phyloP scores from a whole-genome alignment of 805 yeast genomes.

The Candida manassasensis region DNA sequence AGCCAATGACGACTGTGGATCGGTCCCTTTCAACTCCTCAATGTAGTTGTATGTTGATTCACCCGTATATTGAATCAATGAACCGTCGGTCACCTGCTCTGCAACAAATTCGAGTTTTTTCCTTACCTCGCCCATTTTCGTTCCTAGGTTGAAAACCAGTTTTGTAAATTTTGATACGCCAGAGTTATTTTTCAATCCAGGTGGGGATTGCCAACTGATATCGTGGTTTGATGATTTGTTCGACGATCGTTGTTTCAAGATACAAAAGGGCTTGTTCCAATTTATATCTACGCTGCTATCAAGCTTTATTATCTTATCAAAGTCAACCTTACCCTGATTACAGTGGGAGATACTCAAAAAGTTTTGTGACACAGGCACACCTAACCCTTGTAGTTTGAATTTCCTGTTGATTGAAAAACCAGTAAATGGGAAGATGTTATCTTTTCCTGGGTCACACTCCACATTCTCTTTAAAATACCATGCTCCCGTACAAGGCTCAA shows the following conservation, averaged over 20 bases:
- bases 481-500: too few species aligned
- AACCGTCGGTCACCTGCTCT: slow-evolving; percentile 14
- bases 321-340: slow-evolving; percentile 43
- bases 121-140: neutral
- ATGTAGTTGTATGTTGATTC: slow-evolving; percentile 12
- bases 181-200: neutral
- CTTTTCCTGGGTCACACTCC: slow-evolving; percentile 27
- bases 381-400: slow-evolving; percentile 34
- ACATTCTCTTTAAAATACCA: slow-evolving; percentile 24
- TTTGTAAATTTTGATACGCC: neutral
- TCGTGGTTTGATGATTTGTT: neutral
- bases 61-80: slow-evolving; percentile 20
- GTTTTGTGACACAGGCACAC: slow-evolving; percentile 34
- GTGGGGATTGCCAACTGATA: neutral
- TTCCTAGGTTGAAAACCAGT: neutral
- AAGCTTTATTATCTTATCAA: slow-evolving; percentile 33
- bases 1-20: slow-evolving; percentile 18
- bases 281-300: slow-evolving; percentile 33
- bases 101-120: slow-evolving; percentile 15
- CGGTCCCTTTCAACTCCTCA: slow-evolving; percentile 13
- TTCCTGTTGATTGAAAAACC: slow-evolving; percentile 55
- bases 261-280: slow-evolving; percentile 48
- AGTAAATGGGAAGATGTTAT: slow-evolving; percentile 36
- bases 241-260: slow-evolving; percentile 26
- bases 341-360: slow-evolving; percentile 49